Evolutionary conservation across 768 basidiomycete genomes (phyloP), one percentile per base, ranked within the genome.

Genomic region (Xanthoconium stramineum): DNA sequence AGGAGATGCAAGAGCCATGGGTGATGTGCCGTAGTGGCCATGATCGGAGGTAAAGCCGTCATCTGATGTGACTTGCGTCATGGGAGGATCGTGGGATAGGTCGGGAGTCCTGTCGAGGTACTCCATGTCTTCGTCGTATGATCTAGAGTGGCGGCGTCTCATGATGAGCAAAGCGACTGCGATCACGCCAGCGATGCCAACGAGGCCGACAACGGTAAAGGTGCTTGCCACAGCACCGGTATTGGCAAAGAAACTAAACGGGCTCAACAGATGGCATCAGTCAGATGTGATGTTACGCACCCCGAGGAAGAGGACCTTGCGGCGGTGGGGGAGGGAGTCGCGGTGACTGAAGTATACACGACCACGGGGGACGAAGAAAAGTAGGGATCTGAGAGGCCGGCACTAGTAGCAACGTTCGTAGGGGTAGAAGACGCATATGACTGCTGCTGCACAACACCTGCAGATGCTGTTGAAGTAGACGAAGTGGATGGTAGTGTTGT

Each of bases 201-300:
- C 55, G 3, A 82, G 59, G 47, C 74, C 77, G 50, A 75, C 70
- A 53, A 73, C 68, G 39, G 75, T 70, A 56, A 81, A 82, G 0
- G 74, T 75, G 39, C 74, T 77, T 0, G 76, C 80, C 19, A 80
- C 76, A 0, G 78, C 80, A 36, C 72, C 76, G 49, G 73, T 78
- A 59, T 78, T 75, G 45, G 71, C 59, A 60, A 79, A 75, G 72
- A 82, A 82, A 55, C 80, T 81, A 24, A 19, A 42, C 1, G 28
- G 30, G 35, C 1, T 61, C 42, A 59, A 32, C 3, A 4, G 14
- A 5, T 2, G 39, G 3, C 14, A 11, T 28, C 28, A 30, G 5
- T 7, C 0, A 4, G 13, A 8, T 30, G 15, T 17, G 37, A 2
- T 1, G 13, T 12, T 19, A 57, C 65, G 24, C 52, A 73, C 67